Conservation (phyloP, 1,139 yeast species). For the Scheffersomyces cryptocercus region DNA sequence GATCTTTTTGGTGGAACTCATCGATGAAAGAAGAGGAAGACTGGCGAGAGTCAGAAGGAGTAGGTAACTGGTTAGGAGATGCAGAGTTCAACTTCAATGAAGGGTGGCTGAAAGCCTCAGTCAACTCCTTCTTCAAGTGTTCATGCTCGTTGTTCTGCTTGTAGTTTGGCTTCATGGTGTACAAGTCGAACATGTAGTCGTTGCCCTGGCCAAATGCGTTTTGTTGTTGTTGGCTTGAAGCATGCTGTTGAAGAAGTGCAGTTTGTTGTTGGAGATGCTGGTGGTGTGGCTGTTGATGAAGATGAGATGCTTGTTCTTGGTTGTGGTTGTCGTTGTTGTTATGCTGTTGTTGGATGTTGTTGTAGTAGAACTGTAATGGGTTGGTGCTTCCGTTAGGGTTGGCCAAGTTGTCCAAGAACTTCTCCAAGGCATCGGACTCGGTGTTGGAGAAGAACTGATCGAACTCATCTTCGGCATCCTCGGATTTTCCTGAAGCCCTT, state of each 20-base stretch:
- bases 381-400: constrained; percentile 22
- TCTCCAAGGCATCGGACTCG: constrained; percentile 47
- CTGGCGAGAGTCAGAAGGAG: constrained; percentile 35
- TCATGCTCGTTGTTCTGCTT: constrained; percentile 15
- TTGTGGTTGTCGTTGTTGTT: constrained; percentile 3
- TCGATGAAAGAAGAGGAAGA: constrained; percentile 12
- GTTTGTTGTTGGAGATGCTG: not conserved
- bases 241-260: not conserved
- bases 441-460: constrained; percentile 48
- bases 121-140: constrained; percentile 29
- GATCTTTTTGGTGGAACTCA: constrained; percentile 5
- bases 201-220: constrained; percentile 4
- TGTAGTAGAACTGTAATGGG: constrained; percentile 36
- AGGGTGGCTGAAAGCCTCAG: constrained; percentile 42
- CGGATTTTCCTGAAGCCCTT: constrained; percentile 1
- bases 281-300: not conserved
- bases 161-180: constrained; percentile 29
- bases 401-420: constrained; percentile 46
- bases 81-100: constrained; percentile 10
- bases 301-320: constrained; percentile 1
- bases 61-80: constrained; percentile 24
- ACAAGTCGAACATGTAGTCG: constrained; percentile 29
- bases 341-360: constrained; percentile 2
- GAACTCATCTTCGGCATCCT: constrained; percentile 31
- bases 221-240: not conserved